A percentile compares a stretch with the other conserved stretches of the same genome.
phyloP scores from a whole-genome alignment of 2,329 filamentous ascomycete genomes.

The Fonsecaea multimorphosa region DNA sequence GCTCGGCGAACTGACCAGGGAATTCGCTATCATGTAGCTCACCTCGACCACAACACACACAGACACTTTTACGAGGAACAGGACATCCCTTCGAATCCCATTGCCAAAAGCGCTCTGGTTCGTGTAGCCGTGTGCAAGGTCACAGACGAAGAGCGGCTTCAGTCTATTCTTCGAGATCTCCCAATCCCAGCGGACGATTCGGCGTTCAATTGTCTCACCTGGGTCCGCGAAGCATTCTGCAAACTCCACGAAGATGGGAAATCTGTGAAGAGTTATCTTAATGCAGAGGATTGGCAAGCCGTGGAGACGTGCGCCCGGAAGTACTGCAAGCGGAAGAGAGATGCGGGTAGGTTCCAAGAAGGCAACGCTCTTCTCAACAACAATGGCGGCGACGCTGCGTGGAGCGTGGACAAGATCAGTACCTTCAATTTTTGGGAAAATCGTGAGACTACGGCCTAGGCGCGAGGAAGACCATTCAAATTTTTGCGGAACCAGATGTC shows the following conservation, averaged over 20 bases:
- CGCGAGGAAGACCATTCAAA: neutral
- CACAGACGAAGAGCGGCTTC: slow-evolving; percentile 33
- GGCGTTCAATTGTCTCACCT: slow-evolving; percentile 37
- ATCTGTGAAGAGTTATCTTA: slow-evolving; percentile 34
- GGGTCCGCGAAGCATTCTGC: slow-evolving; percentile 37
- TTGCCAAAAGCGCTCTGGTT: slow-evolving; percentile 30
- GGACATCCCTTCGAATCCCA: slow-evolving; percentile 31
- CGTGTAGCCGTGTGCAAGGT: slow-evolving; percentile 38
- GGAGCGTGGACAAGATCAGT: slow-evolving; percentile 35
- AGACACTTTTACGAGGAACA: slow-evolving; percentile 38
- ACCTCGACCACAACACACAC: slow-evolving; percentile 24
- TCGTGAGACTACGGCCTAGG: slow-evolving; percentile 36
- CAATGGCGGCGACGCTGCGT: slow-evolving; percentile 11
- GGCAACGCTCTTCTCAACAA: neutral
- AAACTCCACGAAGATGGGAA: slow-evolving; percentile 30
- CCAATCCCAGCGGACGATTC: slow-evolving; percentile 27
- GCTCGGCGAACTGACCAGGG: slow-evolving; percentile 30
- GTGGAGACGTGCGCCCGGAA: slow-evolving; percentile 37
- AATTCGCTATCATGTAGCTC: slow-evolving; percentile 36
- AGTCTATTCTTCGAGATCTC: slow-evolving; percentile 31
- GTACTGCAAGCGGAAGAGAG: slow-evolving; percentile 38
- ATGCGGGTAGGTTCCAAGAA: slow-evolving; percentile 33
- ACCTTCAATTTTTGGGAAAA: slow-evolving; percentile 41
- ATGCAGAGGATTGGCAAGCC: slow-evolving; percentile 34
- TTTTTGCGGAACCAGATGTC: neutral